Conservation (phyloP, 2,329 filamentous ascomycete genomes). For the Metarhizium brunneum region DNA sequence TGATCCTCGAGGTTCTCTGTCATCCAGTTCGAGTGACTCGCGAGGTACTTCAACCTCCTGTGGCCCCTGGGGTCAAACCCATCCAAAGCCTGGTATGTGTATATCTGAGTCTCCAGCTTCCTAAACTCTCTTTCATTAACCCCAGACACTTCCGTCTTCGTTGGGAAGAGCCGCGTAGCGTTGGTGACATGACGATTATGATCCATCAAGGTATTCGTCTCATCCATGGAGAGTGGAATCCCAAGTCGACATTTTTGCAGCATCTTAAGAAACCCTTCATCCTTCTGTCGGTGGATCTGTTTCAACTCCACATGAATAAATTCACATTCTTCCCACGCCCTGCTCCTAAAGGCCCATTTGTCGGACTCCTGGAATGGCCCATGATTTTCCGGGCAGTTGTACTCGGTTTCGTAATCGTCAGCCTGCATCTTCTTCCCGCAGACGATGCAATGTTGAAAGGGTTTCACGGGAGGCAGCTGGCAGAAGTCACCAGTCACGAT, state of each 20-base stretch:
- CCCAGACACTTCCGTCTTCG: constrained; percentile 3
- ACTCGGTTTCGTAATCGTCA: neutral
- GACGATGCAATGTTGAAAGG: constrained; percentile 27
- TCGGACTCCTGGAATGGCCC: constrained; percentile 28
- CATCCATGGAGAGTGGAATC: constrained; percentile 21
- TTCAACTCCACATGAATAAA: constrained; percentile 45
- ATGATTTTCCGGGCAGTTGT: neutral
- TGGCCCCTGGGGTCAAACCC: neutral
- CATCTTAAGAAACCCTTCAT: constrained; percentile 37
- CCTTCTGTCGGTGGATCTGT: constrained; percentile 45
- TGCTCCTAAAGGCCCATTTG: constrained; percentile 52
- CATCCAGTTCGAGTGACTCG: too few species aligned
- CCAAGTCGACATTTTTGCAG: constrained; percentile 46
- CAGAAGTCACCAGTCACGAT: constrained; percentile 40
- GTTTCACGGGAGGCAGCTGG: constrained; percentile 49
- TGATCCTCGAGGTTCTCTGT: too few species aligned
- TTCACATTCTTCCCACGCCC: constrained; percentile 42
- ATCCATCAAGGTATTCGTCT: constrained; percentile 34
- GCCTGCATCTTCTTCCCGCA: constrained; percentile 13
- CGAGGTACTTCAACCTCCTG: too few species aligned
- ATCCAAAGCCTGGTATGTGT: neutral
- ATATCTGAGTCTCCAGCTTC: neutral
- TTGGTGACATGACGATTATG: constrained; percentile 28
- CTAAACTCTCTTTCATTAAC: neutral
- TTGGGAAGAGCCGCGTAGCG: constrained; percentile 11